These are phyloP conservation scores for Gossypium mustelinum DNA, from an alignment of 345 rosid species.

Conservation along the genomic window DNA sequence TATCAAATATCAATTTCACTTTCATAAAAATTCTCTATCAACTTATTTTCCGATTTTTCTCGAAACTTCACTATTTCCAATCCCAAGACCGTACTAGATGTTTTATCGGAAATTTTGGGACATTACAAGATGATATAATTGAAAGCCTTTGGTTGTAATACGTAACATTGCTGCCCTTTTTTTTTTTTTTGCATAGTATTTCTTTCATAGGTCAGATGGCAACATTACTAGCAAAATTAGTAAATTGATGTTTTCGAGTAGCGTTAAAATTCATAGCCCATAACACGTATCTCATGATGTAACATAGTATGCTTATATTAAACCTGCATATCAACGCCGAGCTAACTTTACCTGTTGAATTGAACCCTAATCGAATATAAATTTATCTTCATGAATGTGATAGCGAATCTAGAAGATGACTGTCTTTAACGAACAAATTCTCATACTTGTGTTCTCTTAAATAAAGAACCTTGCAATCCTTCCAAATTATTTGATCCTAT, in stretches of 20 bases:
- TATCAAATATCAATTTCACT: too few species aligned
- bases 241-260: neutral
- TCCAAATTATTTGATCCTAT: slow-evolving; percentile 13
- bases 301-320: neutral
- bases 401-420: neutral
- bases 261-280: neutral
- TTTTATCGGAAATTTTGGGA: too few species aligned
- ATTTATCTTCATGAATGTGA: neutral
- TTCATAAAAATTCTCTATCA: too few species aligned
- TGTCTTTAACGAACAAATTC: neutral
- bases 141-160: too few species aligned
- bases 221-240: neutral
- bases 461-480: neutral
- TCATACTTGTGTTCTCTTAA: neutral
- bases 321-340: neutral
- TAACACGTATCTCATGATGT: neutral
- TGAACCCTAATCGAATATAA: neutral
- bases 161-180: neutral
- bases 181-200: neutral
- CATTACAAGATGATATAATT: too few species aligned
- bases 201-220: neutral
- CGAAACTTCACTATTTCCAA: too few species aligned
- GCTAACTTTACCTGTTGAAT: neutral
- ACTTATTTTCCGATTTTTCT: too few species aligned
- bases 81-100: too few species aligned